A percentile compares a stretch with the other conserved stretches of the same genome.
Evolutionary conservation across 176 grass and related monocot species (phyloP).

Genomic region (Otatea glauca): DNA sequence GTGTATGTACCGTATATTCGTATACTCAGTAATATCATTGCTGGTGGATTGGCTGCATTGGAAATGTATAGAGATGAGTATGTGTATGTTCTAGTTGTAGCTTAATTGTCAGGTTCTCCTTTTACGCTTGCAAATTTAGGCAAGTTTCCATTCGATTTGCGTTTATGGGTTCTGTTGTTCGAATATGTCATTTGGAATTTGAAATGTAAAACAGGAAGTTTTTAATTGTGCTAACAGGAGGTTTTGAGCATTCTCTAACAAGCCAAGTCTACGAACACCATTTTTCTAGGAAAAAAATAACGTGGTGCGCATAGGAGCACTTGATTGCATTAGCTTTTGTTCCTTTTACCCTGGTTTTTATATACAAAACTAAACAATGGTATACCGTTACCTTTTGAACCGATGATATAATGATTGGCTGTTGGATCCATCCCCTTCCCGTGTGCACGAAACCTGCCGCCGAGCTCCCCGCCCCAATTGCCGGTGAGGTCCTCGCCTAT

Average conservation of each 20-base stretch:
- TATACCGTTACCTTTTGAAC: too few species aligned
- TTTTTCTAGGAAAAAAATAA: not conserved
- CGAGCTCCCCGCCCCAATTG: too few species aligned
- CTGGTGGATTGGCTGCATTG: slow-evolving; percentile 2
- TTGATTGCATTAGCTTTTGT: not conserved
- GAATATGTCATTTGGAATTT: not conserved
- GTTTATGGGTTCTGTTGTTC: not conserved
- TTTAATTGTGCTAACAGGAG: not conserved
- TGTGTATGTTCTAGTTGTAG: not conserved
- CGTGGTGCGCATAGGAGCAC: not conserved
- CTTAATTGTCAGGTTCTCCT: not conserved
- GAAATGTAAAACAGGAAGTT: not conserved
- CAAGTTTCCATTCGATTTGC: not conserved
- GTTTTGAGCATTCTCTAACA: not conserved
- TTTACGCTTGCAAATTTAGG: not conserved
- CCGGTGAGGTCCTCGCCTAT: too few species aligned
- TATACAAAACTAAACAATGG: not conserved
- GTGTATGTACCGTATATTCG: not conserved
- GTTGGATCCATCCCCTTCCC: too few species aligned
- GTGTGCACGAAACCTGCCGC: too few species aligned
- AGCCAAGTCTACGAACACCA: not conserved
- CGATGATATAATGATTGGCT: too few species aligned
- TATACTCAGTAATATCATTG: not conserved
- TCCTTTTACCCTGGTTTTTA: not conserved
- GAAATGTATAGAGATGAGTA: not conserved